Base-by-base conservation (phyloP, 192 early-diverging fungal species). In the Mortierella alpina region DNA sequence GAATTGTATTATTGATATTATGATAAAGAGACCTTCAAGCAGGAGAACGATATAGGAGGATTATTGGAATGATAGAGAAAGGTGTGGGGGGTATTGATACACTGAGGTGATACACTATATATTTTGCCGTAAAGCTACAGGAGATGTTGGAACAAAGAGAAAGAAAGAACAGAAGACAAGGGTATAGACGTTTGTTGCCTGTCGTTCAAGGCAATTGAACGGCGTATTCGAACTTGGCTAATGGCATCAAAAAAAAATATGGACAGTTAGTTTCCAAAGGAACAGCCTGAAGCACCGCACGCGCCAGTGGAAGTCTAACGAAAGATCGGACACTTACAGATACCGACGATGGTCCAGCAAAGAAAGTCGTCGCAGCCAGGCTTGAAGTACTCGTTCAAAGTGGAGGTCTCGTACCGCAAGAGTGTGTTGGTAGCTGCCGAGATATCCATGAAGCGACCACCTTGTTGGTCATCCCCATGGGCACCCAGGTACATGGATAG, bases 341-440 rank as follows among this genome's bases (percentile, higher is more conserved):
- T 92, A 22, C 92, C 91, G 65, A 95, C 93, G 59, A 95, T 93
- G 8, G 93, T 95, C 93, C 93, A 95, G 85, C 93, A 95, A 42
- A 95, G 83, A 66, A 90, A 92, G 68, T 95, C 93, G 75, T 93
- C 92, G 42, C 77, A 57, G 44, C 77, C 77, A 13, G 70, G 59
- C 40, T 74, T 76, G 18, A 67, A 75, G 60, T 31, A 50, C 31
- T 76, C 68, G 12, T 66, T 49, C 65, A 64, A 63, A 46, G 67
- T 75, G 4, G 73, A 75, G 41, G 68, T 13, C 23, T 75, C 54
- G 62, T 75, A 82, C 17, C 70, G 57, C 46, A 75, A 51, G 12
- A 64, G 51, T 7, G 72, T 71, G 31, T 74, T 76, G 41, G 77
- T 54, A 11, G 69, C 47, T 0, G 77, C 55, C 11, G 77, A 72